Evolutionary conservation across 495 filamentous ascomycete species (phyloP).

Genomic region (Aspergillus campestris): DNA sequence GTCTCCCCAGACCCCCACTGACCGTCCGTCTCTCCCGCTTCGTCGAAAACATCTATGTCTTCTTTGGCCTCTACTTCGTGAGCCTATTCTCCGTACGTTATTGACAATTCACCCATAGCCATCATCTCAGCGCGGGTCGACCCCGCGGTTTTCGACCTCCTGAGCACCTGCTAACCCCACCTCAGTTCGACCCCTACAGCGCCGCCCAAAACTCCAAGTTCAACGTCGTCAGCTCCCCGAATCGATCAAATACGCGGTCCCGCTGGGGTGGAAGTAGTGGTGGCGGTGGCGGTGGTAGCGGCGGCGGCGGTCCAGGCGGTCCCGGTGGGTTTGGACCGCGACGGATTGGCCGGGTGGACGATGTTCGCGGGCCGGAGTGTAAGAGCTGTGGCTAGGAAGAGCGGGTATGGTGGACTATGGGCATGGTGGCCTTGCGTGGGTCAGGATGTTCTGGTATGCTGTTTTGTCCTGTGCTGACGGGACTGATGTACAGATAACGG

Average conservation of each 20-base stretch:
- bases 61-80: slow-evolving; percentile 34
- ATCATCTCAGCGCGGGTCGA: background rate
- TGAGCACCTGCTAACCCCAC: background rate
- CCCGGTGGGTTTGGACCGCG: slow-evolving; percentile 22
- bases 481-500: slow-evolving; percentile 8
- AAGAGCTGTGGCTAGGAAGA: slow-evolving; percentile 19
- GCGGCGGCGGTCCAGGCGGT: slow-evolving; percentile 23
- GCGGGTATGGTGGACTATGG: slow-evolving; percentile 3
- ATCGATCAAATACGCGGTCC: slow-evolving; percentile 12
- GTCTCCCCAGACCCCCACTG: slow-evolving; percentile 31
- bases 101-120: background rate
- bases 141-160: too few relatives aligned
- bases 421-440: background rate
- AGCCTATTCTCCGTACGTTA: slow-evolving; percentile 36
- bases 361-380: slow-evolving; percentile 36
- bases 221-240: slow-evolving; percentile 37
- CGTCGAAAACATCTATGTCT: slow-evolving; percentile 37
- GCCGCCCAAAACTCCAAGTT: slow-evolving; percentile 56
- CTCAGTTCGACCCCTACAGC: slow-evolving; percentile 55
- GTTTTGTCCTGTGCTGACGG: background rate
- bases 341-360: slow-evolving; percentile 31
- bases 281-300: slow-evolving; percentile 14
- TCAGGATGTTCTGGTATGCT: background rate
- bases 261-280: slow-evolving; percentile 19
- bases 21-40: slow-evolving; percentile 36